A percentile compares a stretch with the other conserved stretches of the same genome.
Conservation (phyloP, 805 yeast genomes). For the Wickerhamiella alocasiicola region DNA sequence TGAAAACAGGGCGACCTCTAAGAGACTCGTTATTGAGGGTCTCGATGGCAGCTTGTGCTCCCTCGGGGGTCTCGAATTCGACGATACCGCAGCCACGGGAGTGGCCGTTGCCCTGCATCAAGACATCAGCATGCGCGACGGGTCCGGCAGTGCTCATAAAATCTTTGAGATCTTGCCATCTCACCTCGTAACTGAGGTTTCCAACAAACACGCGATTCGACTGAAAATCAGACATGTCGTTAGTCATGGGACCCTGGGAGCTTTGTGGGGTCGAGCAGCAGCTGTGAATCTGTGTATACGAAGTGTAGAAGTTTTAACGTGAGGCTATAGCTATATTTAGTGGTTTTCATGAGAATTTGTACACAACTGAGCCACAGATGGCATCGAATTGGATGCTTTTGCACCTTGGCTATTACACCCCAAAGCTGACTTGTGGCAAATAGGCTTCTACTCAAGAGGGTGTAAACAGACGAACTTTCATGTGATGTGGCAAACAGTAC, state of each 20-base stretch:
- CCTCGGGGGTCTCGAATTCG: conserved; percentile 54
- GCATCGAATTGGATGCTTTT: no score
- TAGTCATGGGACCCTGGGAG: no score
- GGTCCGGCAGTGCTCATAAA: conserved; percentile 39
- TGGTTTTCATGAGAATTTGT: no score
- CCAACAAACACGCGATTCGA: conserved; percentile 34
- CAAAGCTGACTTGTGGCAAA: no score
- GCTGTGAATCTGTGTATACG: no score
- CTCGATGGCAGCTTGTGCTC: conserved; percentile 59
- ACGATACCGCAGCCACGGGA: conserved; percentile 51
- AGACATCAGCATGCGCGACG: conserved; percentile 72
- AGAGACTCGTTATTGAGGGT: conserved; percentile 52
- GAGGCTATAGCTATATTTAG: no score
- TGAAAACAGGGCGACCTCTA: conserved; percentile 69
- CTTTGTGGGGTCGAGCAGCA: no score
- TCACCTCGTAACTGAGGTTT: conserved; percentile 30
- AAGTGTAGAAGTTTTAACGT: no score
- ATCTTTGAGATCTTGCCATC: conserved; percentile 31
- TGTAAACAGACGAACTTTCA: no score
- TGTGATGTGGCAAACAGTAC: background rate
- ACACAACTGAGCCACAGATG: no score
- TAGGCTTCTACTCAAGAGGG: no score
- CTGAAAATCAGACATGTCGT: conserved; percentile 8
- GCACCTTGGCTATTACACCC: no score
- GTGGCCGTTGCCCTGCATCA: conserved; percentile 63